phyloP scores from a whole-genome alignment of 1,139 yeast genomes.

The Pichia cactophila region DNA sequence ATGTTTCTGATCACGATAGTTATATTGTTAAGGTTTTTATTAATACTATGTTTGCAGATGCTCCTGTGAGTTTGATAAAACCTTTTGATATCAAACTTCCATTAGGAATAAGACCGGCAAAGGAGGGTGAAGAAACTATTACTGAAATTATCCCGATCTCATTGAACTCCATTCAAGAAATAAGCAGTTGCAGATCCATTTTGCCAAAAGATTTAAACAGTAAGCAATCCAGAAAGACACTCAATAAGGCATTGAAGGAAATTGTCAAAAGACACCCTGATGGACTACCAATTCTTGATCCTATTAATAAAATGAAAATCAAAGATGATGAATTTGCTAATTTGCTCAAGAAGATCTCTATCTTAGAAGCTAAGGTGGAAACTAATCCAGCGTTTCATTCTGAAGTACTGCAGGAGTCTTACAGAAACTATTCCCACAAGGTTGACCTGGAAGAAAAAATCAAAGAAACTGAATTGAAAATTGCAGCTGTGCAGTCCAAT shows the following conservation, averaged over 20 bases:
- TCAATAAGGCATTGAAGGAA: conserved; percentile 72
- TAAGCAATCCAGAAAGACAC: conserved; percentile 61
- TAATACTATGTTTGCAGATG: conserved; percentile 66
- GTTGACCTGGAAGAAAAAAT: conserved; percentile 56
- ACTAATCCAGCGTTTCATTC: conserved; percentile 67
- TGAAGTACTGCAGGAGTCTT: conserved; percentile 53
- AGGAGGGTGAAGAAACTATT: conserved; percentile 59
- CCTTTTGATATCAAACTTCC: conserved; percentile 71
- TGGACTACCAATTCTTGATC: conserved; percentile 84
- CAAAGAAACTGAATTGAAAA: conserved; percentile 53
- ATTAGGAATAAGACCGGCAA: conserved; percentile 83
- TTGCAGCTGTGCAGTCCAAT: conserved; percentile 79
- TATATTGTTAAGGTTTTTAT: conserved; percentile 83
- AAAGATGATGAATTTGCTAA: conserved; percentile 62
- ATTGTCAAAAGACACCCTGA: conserved; percentile 79
- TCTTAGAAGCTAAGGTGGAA: conserved; percentile 63
- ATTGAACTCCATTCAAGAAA: conserved; percentile 60
- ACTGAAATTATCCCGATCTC: conserved; percentile 82
- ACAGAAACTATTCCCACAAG: conserved; percentile 58
- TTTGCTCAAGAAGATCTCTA: conserved; percentile 69
- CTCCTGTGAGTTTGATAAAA: conserved; percentile 66
- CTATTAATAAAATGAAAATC: conserved; percentile 87
- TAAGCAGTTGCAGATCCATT: conserved; percentile 74
- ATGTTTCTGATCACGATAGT: conserved; percentile 72
- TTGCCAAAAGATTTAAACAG: conserved; percentile 76